A percentile compares a stretch with the other conserved stretches of the same genome.
Evolutionary conservation across 2,329 filamentous ascomycete genomes (phyloP).

Genomic region (Trichoderma breve): DNA sequence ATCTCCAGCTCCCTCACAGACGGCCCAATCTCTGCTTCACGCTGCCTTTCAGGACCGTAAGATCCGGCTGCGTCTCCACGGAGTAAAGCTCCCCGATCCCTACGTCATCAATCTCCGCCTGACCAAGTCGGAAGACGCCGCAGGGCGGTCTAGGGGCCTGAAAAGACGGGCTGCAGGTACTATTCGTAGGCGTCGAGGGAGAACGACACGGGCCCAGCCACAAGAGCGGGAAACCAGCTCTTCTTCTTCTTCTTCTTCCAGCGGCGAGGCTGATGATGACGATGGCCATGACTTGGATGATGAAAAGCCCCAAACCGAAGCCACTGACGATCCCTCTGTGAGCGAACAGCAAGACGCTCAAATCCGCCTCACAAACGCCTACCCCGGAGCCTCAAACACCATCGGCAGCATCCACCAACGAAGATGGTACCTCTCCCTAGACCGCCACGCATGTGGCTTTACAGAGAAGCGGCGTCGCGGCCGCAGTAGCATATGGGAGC

Average conservation of each 20-base stretch:
- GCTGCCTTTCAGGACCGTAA: slow-evolving; percentile 54
- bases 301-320: slow-evolving; percentile 14
- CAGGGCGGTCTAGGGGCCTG: slow-evolving; percentile 29
- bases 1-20: slow-evolving; percentile 27
- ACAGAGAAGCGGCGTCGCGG: slow-evolving; percentile 30
- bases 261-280: slow-evolving; percentile 24
- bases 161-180: slow-evolving; percentile 13
- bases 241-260: slow-evolving; percentile 13
- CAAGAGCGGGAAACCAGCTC: slow-evolving; percentile 27
- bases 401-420: slow-evolving; percentile 67
- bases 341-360: slow-evolving; percentile 48
- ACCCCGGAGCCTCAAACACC: slow-evolving; percentile 62
- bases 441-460: slow-evolving; percentile 60
- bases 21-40: slow-evolving; percentile 48
- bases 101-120: slow-evolving; percentile 58
- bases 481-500: slow-evolving; percentile 21
- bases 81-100: slow-evolving; percentile 49
- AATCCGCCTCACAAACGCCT: slow-evolving; percentile 62
- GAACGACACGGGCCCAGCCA: not conserved
- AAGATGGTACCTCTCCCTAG: slow-evolving; percentile 64
- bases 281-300: slow-evolving; percentile 4
- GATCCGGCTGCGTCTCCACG: slow-evolving; percentile 55
- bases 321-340: slow-evolving; percentile 32
- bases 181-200: slow-evolving; percentile 22
- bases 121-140: slow-evolving; percentile 43